Evolutionary conservation across 306 rosid genomes (phyloP).

Genomic region (Cercis canadensis): DNA sequence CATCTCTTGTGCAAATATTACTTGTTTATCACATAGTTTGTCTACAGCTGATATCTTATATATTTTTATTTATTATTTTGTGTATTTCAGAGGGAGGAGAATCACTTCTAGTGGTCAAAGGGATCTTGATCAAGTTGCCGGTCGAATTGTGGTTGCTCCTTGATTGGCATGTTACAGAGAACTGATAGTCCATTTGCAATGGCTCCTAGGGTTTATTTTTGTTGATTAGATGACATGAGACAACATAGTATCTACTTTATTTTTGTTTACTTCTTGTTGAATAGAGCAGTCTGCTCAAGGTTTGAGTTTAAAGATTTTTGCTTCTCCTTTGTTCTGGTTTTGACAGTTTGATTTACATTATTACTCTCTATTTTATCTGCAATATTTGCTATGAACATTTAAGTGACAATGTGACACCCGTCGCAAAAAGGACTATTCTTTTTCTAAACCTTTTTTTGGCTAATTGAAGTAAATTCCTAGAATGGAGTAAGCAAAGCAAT

Average conservation of each 20-base stretch:
- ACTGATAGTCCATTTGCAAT: neutral
- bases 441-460: too few relatives aligned
- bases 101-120: conserved; percentile 52
- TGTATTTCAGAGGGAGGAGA: conserved; percentile 46
- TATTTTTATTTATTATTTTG: neutral
- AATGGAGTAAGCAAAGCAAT: too few relatives aligned
- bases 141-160: conserved; percentile 43
- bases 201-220: conserved; percentile 4
- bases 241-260: neutral
- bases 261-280: neutral
- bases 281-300: neutral
- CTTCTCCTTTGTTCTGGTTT: conserved; percentile 12
- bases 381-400: neutral
- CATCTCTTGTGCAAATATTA: neutral
- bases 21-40: neutral
- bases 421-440: neutral
- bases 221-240: conserved; percentile 18
- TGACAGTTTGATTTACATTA: conserved; percentile 15
- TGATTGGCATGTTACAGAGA: conserved; percentile 22
- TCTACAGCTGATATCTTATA: neutral
- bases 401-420: too few relatives aligned
- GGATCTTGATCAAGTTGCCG: conserved; percentile 59
- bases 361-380: neutral
- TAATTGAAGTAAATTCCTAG: too few relatives aligned
- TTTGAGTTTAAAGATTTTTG: conserved; percentile 4